Evolutionary conservation across 176 grass and related monocot genomes (phyloP), one percentile per base, ranked within the genome.

Genomic region (Elymus sibiricus): DNA sequence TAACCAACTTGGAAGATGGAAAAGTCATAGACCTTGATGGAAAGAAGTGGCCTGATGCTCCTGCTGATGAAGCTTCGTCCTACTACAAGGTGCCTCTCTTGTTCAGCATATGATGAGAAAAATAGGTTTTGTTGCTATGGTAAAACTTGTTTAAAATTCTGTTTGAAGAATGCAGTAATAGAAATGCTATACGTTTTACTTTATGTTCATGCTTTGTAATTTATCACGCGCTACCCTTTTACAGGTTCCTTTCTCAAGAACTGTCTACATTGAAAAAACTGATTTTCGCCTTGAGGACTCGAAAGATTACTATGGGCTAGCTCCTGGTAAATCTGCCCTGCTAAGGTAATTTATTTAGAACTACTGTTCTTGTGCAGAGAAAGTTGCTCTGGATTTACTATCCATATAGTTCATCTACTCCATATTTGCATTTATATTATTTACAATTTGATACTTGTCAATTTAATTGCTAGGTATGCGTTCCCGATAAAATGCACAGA

Each of bases 41-140:
- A 62, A 99, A 91, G 85, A 94, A 91, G 90, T 99, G 97, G 97
- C 97, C 97, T 78, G 97, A 99, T 93, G 92, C 92, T 88, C 89
- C 93, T 90, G 91, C 90, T 86, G 89, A 92, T 49, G 94, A 91
- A 27, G 67, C 87, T 70, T 85, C 90, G 11, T 91, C 97, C 39
- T 95, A 91, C 82, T 99, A 99, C 78, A 99, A 99, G 97, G 97
- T 98, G 59, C 51, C 28, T 79, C 22, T 38, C 24, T 40, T 86
- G 31, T 67, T 83, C 49, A 60, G 6, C 77, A 34, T 47, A 74
- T 84, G 7, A 51, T 78, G 43, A 19, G 43, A 43, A 66, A 6
- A 89, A 35, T 84, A 32, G 1, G 51, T 71, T 13, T 35, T 83
- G 8, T 25, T 67, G 25, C 61, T 82, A 40, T 31, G 24, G 46